Evolutionary conservation across 371 early-diverging fungal species (phyloP).

Genomic region (Syncephalis plumigaleata): DNA sequence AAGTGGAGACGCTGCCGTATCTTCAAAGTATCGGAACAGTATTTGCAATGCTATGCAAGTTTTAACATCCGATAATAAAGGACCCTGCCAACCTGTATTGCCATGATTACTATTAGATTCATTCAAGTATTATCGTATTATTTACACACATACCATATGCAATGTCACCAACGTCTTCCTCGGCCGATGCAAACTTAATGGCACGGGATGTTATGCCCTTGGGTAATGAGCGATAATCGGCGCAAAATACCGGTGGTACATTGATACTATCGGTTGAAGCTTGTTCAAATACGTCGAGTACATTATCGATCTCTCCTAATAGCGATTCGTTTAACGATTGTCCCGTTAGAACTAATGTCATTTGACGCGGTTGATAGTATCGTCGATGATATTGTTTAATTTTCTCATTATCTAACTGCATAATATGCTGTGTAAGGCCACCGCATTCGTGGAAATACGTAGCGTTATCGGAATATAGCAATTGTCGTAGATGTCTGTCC

Average conservation of each 20-base stretch:
- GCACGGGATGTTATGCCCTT: conserved; percentile 1
- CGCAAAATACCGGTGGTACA: too few relatives aligned
- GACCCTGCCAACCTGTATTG: conserved; percentile 33
- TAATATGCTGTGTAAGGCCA: conserved; percentile 50
- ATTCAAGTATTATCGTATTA: background rate
- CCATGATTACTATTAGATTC: background rate
- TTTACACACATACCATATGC: conserved; percentile 15
- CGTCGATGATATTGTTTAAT: conserved; percentile 47
- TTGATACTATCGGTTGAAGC: background rate
- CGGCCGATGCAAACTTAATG: conserved; percentile 29
- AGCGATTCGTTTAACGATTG: conserved; percentile 18
- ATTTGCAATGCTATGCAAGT: conserved; percentile 36
- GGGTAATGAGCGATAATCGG: background rate
- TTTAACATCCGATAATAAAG: conserved; percentile 23
- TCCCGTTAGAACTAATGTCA: conserved; percentile 39
- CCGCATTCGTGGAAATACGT: conserved; percentile 55
- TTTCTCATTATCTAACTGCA: conserved; percentile 37
- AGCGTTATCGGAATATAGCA: conserved; percentile 22
- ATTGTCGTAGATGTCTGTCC: conserved; percentile 18
- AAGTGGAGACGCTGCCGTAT: conserved; percentile 33
- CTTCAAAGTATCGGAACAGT: conserved; percentile 32
- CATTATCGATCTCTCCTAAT: background rate
- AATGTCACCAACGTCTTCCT: conserved; percentile 35
- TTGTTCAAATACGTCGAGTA: conserved; percentile 16
- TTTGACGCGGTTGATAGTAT: conserved; percentile 41